Conservation (phyloP, 106 monocot species). For the Dioscorea alata region DNA sequence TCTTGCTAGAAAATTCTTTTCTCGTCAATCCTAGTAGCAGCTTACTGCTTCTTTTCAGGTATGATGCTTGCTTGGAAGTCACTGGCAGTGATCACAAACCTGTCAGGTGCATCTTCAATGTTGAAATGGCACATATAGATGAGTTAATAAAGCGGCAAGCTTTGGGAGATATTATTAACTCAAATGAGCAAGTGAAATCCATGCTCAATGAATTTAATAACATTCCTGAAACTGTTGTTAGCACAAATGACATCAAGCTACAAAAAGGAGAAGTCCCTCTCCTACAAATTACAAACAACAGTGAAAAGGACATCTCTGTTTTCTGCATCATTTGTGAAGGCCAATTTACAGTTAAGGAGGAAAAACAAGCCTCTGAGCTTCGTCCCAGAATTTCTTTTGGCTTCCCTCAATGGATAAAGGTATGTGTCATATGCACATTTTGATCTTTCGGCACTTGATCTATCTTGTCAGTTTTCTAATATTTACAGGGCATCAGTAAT, state of each 20-base stretch:
- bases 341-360: slow-evolving; percentile 34
- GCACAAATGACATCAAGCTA: slow-evolving; percentile 56
- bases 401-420: slow-evolving; percentile 63
- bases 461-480: background rate
- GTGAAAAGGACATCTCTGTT: slow-evolving; percentile 26
- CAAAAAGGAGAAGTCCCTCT: slow-evolving; percentile 41
- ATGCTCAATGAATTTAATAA: slow-evolving; percentile 29
- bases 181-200: slow-evolving; percentile 33
- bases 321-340: slow-evolving; percentile 55
- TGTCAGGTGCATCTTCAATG: slow-evolving; percentile 61
- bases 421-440: slow-evolving; percentile 11
- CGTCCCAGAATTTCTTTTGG: slow-evolving; percentile 48
- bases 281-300: slow-evolving; percentile 52
- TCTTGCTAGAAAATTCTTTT: too few species aligned
- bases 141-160: slow-evolving; percentile 45
- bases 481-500: background rate
- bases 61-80: slow-evolving; percentile 71
- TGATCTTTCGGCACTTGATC: background rate
- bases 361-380: slow-evolving; percentile 27
- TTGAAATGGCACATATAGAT: slow-evolving; percentile 60
- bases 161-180: slow-evolving; percentile 37
- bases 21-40: too few species aligned
- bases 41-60: slow-evolving; percentile 19
- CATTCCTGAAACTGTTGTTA: slow-evolving; percentile 62
- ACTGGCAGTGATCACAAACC: slow-evolving; percentile 77